Conservation (phyloP, 2,329 filamentous ascomycete species). For the Trichophyton benhamiae region DNA sequence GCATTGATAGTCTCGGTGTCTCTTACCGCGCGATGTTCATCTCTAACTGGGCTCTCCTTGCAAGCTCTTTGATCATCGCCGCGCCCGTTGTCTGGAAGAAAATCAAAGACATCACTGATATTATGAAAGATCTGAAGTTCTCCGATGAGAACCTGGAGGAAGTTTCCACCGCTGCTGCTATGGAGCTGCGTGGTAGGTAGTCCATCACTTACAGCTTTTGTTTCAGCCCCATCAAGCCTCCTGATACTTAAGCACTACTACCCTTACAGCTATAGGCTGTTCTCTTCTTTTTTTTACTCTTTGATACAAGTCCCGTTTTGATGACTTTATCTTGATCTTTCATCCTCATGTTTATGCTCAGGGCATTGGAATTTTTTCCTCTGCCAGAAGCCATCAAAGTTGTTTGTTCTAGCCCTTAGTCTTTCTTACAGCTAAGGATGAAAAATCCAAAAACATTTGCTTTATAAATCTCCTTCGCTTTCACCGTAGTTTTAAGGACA, state of each 20-base stretch:
- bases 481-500: background rate
- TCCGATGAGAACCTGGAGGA: constrained; percentile 71
- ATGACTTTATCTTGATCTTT: background rate
- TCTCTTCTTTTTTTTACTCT: background rate
- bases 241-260: background rate
- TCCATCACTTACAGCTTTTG: background rate
- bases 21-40: constrained; percentile 63
- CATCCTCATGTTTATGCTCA: background rate
- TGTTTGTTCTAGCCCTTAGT: background rate
- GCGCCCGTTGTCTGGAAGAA: constrained; percentile 65
- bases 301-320: background rate
- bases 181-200: background rate
- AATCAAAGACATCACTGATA: constrained; percentile 63
- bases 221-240: background rate
- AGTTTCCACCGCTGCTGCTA: constrained; percentile 31
- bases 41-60: constrained; percentile 63
- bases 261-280: background rate
- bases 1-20: constrained; percentile 50
- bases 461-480: background rate
- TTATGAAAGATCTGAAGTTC: constrained; percentile 74
- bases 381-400: background rate
- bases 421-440: background rate
- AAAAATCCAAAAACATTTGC: background rate
- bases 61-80: constrained; percentile 59
- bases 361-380: background rate